A percentile compares a stretch with the other conserved stretches of the same genome.
Evolutionary conservation across 768 basidiomycete genomes (phyloP).

Genomic region (Mycena albidolilacea): DNA sequence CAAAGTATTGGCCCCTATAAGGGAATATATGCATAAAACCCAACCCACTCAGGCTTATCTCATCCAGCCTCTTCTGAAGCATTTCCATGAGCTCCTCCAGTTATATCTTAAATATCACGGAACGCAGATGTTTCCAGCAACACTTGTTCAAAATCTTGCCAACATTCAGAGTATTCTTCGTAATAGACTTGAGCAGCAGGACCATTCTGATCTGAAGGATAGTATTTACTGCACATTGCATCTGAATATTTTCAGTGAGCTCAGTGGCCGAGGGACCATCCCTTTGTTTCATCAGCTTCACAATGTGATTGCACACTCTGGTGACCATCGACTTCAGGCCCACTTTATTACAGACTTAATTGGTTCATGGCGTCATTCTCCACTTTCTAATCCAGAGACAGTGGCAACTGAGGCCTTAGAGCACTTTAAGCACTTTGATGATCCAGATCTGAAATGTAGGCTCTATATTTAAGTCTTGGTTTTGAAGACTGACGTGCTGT

Average conservation of each 20-base stretch:
- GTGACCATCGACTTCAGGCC: background rate
- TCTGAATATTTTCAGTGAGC: background rate
- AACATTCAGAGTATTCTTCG: background rate
- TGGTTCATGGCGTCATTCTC: too few species aligned
- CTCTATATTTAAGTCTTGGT: too few species aligned
- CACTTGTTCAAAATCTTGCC: too few species aligned
- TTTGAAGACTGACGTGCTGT: too few species aligned
- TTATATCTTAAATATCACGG: too few species aligned
- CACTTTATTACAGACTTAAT: background rate
- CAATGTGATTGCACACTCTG: background rate
- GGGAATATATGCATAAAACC: background rate
- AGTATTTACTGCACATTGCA: background rate
- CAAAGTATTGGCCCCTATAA: background rate
- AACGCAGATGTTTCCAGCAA: too few species aligned
- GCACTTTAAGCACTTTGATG: too few species aligned
- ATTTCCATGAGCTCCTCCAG: background rate
- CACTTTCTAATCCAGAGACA: too few species aligned
- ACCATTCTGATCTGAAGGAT: background rate
- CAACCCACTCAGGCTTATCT: background rate
- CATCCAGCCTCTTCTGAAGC: background rate
- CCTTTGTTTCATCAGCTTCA: background rate
- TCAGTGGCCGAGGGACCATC: background rate
- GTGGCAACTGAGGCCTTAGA: background rate
- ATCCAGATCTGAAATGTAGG: too few species aligned
- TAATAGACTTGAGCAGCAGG: background rate